phyloP scores from a whole-genome alignment of 192 early-diverging fungal genomes.

The Coemansia sp. region DNA sequence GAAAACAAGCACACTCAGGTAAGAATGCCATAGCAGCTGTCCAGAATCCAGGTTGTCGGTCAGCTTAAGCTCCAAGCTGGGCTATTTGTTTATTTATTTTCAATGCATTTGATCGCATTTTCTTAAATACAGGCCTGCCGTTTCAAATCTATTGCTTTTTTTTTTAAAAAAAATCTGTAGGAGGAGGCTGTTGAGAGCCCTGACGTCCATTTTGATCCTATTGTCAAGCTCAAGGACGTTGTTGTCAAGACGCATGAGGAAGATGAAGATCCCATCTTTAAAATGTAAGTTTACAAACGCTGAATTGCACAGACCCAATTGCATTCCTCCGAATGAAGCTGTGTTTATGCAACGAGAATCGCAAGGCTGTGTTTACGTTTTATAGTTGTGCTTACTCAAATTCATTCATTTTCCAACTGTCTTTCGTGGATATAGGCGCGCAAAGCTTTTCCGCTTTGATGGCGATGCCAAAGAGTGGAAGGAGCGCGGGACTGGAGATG shows the following conservation, averaged over 20 bases:
- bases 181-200: slow-evolving; percentile 80
- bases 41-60: background rate
- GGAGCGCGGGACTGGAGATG: slow-evolving; percentile 98
- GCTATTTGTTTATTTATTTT: slow-evolving; percentile 14
- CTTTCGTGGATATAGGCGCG: slow-evolving; percentile 60
- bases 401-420: background rate
- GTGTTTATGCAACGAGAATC: too few species aligned
- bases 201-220: slow-evolving; percentile 95
- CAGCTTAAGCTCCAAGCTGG: background rate
- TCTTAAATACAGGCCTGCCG: background rate
- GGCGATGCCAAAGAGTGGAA: slow-evolving; percentile 94
- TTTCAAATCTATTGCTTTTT: background rate
- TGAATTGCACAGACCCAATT: too few species aligned
- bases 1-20: slow-evolving; percentile 55
- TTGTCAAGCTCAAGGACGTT: slow-evolving; percentile 90
- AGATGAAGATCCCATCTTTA: slow-evolving; percentile 90
- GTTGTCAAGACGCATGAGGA: slow-evolving; percentile 96
- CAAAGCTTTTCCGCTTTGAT: slow-evolving; percentile 97
- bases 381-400: background rate
- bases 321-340: background rate
- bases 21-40: slow-evolving; percentile 12
- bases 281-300: slow-evolving; percentile 68
- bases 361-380: too few species aligned
- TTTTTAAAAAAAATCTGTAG: slow-evolving; percentile 24
- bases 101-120: slow-evolving; percentile 9